Conservation (phyloP, 805 yeast species). For the Metschnikowia anglica region DNA sequence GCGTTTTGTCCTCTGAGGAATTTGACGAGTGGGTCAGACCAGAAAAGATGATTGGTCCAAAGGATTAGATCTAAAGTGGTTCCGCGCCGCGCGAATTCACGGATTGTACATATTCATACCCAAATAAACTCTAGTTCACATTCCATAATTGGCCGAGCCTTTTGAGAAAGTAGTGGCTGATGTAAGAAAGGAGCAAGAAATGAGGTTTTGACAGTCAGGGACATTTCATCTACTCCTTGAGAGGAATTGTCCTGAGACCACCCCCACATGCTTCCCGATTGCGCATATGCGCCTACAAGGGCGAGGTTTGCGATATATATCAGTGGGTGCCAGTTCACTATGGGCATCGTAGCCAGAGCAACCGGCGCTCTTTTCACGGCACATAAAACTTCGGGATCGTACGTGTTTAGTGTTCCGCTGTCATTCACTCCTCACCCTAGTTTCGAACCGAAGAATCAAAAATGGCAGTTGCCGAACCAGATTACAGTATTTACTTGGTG, state of each 20-base stretch:
- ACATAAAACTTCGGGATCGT: too few relatives aligned
- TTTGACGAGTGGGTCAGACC: slow-evolving; percentile 97
- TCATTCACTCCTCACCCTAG: too few relatives aligned
- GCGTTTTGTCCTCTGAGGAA: slow-evolving; percentile 78
- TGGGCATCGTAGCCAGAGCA: neutral
- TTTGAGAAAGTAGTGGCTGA: too few relatives aligned
- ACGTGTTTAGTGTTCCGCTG: too few relatives aligned
- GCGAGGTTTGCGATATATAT: slow-evolving; percentile 13
- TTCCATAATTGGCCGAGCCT: too few relatives aligned
- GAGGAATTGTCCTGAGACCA: neutral
- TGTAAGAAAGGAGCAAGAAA: too few relatives aligned
- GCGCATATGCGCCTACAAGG: slow-evolving; percentile 20
- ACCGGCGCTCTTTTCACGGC: too few relatives aligned
- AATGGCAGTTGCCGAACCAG: slow-evolving; percentile 4
- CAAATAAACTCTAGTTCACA: neutral
- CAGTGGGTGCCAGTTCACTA: neutral
- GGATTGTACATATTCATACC: slow-evolving; percentile 6
- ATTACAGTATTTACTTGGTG: slow-evolving; percentile 61
- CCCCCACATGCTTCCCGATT: neutral
- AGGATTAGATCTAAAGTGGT: slow-evolving; percentile 33
- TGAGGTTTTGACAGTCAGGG: too few relatives aligned
- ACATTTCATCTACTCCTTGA: too few relatives aligned
- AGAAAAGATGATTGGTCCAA: slow-evolving; percentile 97
- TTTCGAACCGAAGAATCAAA: too few relatives aligned
- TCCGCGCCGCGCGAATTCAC: neutral